Base-by-base conservation (phyloP, 225 moss, liverwort and hornwort species). In the Marchantia polymorpha region DNA sequence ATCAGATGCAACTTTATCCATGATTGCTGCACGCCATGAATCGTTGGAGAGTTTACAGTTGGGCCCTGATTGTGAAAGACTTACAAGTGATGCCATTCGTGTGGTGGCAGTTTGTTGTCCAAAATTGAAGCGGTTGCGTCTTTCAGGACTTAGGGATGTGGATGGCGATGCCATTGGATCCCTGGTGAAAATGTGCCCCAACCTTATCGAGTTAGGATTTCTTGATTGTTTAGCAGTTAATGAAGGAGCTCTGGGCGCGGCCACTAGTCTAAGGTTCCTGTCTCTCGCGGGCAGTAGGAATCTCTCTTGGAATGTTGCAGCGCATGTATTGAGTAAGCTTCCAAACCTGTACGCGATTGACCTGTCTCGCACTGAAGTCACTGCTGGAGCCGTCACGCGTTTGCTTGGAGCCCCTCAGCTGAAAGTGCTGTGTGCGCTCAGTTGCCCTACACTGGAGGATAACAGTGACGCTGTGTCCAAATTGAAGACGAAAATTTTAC, bases 21-120 rank as follows among this genome's bases (percentile, higher is more conserved):
- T 93, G 95, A 78, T 95, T 39, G 89, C 90, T 26, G 95, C 95
- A n/a, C 88, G 93, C 2, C 95, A 95, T 81, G 92, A 89, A 65
- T 82, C 72, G 48, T 79, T 95, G 22, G 92, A 92, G 81, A 92
- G 90, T 79, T 81, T 95, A 81, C 95, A 93, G 84, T 73, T 95
- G 16, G 95, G 92, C 55, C 89, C 90, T 20, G 91, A 95, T 73
- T 95, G 93, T 86, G 92, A 95, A 60, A 86, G 86, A 77, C 85
- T 95, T 53, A 95, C 93, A 68, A 91, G 90, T 79, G 95, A 95
- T 82, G 92, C 92, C 52, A 85, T 95, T 65, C 87, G 87, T 49
- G 93, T 93, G 50, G 83, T 95, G 68, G 95, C 93, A 5, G 31
- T 91, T 64, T 96, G 96, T 78, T 96, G 94, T 82, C 92, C 94